A percentile compares a stretch with the other conserved stretches of the same genome.
Conservation (phyloP, 345 rosid species). For the Viola odorata region DNA sequence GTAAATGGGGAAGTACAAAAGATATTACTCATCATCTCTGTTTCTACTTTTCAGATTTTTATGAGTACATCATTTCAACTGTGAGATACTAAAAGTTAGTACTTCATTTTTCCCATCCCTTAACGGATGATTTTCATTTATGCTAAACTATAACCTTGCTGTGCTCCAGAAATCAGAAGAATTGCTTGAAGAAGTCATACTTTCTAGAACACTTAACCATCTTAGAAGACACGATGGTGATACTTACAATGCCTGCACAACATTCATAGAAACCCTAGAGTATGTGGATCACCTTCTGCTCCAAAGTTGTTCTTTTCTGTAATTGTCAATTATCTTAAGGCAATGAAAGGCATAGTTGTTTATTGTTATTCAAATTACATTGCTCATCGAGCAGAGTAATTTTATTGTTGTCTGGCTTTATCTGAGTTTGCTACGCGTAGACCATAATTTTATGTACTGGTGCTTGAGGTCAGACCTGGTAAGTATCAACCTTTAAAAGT, state of each 20-base stretch:
- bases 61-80: background rate
- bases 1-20: constrained; percentile 94
- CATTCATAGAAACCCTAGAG: constrained; percentile 77
- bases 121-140: constrained; percentile 7
- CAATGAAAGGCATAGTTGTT: background rate
- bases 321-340: constrained; percentile 2
- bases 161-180: constrained; percentile 84
- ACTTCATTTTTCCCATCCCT: background rate
- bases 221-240: constrained; percentile 37
- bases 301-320: constrained; percentile 1
- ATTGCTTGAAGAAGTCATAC: constrained; percentile 82
- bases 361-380: background rate
- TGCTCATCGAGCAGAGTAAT: background rate
- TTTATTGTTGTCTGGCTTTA: background rate
- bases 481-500: background rate
- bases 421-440: background rate
- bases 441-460: background rate
- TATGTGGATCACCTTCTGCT: constrained; percentile 33
- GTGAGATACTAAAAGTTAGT: background rate
- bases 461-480: background rate
- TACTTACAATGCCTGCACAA: constrained; percentile 45
- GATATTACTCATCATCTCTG: constrained; percentile 34
- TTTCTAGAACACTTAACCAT: constrained; percentile 70
- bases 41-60: background rate
- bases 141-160: constrained; percentile 19